phyloP scores from a whole-genome alignment of 2,329 filamentous ascomycete species.

The Aspergillus calidoustus region DNA sequence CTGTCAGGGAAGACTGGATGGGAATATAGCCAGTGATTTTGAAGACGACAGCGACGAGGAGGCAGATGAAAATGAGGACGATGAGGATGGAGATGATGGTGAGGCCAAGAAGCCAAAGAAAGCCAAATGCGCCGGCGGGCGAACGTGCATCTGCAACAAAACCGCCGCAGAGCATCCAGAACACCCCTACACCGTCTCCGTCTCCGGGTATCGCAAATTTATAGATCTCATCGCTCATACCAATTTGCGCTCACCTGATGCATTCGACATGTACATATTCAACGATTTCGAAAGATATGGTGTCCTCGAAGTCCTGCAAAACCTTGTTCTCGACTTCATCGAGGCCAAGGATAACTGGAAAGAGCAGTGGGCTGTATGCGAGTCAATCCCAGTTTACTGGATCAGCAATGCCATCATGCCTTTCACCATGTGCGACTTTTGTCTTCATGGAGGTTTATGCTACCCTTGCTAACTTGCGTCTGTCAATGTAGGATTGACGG shows the following conservation, averaged over 20 bases:
- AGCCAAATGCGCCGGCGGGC: constrained; percentile 27
- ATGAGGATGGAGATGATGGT: constrained; percentile 21
- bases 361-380: constrained; percentile 49
- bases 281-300: constrained; percentile 51
- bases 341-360: constrained; percentile 42
- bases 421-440: constrained; percentile 27
- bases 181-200: constrained; percentile 12
- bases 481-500: constrained; percentile 19
- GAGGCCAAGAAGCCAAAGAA: constrained; percentile 25
- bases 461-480: background rate
- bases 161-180: constrained; percentile 14
- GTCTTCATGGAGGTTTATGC: background rate
- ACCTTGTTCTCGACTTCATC: constrained; percentile 47
- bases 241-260: constrained; percentile 43
- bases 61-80: constrained; percentile 35
- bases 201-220: constrained; percentile 9
- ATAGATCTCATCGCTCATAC: constrained; percentile 25
- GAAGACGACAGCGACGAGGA: constrained; percentile 5
- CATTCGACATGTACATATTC: constrained; percentile 49
- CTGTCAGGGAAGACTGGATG: background rate
- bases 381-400: constrained; percentile 41
- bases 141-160: constrained; percentile 19
- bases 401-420: constrained; percentile 16
- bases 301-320: constrained; percentile 49
- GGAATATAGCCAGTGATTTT: background rate